These are phyloP conservation scores for Vigna reflexopilosa DNA, from an alignment of 306 rosid genomes.

Conservation along the genomic window DNA sequence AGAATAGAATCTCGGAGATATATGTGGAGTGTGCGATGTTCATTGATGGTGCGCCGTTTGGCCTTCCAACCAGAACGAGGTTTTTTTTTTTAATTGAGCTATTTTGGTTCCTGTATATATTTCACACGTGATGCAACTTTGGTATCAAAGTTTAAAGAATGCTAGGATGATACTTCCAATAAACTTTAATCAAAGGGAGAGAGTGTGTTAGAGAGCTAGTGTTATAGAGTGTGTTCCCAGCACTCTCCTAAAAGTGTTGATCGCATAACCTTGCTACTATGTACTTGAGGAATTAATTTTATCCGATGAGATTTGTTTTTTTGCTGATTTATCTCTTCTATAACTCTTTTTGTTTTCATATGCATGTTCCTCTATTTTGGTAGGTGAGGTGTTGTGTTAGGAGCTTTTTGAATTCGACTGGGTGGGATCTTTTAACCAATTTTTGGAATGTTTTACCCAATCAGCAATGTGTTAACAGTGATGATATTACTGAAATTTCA, in stretches of 20 bases:
- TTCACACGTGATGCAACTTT: neutral
- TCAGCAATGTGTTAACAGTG: neutral
- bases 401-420: constrained; percentile 8
- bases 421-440: neutral
- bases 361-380: neutral
- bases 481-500: neutral
- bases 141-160: neutral
- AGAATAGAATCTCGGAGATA: constrained; percentile 75
- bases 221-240: neutral
- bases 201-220: too few species aligned
- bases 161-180: neutral
- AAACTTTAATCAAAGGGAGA: too few species aligned
- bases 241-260: neutral
- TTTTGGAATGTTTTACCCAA: constrained; percentile 4
- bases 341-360: neutral
- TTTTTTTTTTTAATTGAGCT: constrained; percentile 36
- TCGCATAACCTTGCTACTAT: neutral
- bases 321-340: constrained; percentile 10
- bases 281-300: constrained; percentile 4
- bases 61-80: constrained; percentile 94
- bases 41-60: constrained; percentile 94
- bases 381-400: constrained; percentile 8
- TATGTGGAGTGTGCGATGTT: constrained; percentile 88
- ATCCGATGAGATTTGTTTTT: neutral
- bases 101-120: neutral